Percentiles rank a stretch among this genome's conserved stretches.
phyloP scores from a whole-genome alignment of 2,329 filamentous ascomycete species.

The Penicillium brevicompactum region DNA sequence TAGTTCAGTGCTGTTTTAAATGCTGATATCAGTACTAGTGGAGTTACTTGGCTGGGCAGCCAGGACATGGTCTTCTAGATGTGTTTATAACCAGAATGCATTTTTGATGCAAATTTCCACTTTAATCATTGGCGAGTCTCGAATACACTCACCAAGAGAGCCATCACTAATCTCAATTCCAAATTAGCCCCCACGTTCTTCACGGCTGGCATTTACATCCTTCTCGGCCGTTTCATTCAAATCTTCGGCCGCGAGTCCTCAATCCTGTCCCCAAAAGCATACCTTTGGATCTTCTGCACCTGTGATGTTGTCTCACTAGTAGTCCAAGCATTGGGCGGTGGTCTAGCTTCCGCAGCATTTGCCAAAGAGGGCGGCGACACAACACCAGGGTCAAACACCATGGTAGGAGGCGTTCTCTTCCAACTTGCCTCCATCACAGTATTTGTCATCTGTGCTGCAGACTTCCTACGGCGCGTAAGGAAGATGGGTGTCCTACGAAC shows the following conservation, averaged over 20 bases:
- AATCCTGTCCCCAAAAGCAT: conserved; percentile 45
- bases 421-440: conserved; percentile 58
- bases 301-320: conserved; percentile 57
- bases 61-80: conserved; percentile 51
- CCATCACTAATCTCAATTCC: neutral
- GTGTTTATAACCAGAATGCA: conserved; percentile 51
- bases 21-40: conserved; percentile 14
- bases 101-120: conserved; percentile 23
- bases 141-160: neutral
- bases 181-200: conserved; percentile 51
- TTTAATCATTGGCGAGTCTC: conserved; percentile 17
- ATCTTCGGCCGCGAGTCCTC: conserved; percentile 48
- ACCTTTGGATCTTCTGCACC: conserved; percentile 55
- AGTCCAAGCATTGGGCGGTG: conserved; percentile 59
- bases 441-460: conserved; percentile 52
- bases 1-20: neutral
- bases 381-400: conserved; percentile 50
- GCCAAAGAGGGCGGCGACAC: conserved; percentile 50
- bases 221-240: conserved; percentile 51
- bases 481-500: conserved; percentile 7
- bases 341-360: conserved; percentile 50
- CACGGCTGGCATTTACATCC: conserved; percentile 54
- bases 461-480: conserved; percentile 48
- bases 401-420: conserved; percentile 59
- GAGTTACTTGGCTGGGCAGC: conserved; percentile 53